Evolutionary conservation across 2,329 filamentous ascomycete genomes (phyloP).

Genomic region (Epichloe hybrida): DNA sequence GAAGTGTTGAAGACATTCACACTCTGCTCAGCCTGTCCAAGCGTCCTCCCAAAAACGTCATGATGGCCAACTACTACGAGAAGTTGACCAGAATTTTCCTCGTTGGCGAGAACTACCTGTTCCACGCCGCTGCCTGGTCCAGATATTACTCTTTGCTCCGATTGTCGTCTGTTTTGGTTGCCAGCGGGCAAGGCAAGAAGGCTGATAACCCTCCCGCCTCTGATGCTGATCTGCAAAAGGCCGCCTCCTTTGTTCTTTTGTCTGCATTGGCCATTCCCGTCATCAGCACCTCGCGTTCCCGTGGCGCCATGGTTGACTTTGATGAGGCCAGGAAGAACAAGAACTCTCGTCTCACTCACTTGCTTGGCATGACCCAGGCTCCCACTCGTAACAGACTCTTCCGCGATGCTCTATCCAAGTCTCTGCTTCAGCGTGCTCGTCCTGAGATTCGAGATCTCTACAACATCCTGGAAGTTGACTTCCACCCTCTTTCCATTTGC

Average conservation of each 20-base stretch:
- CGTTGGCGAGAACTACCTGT: constrained; percentile 97
- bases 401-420: constrained; percentile 91
- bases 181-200: constrained; percentile 78
- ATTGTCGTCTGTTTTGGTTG: constrained; percentile 72
- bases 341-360: constrained; percentile 91
- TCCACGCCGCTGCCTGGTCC: constrained; percentile 96
- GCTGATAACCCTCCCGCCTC: constrained; percentile 83
- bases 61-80: constrained; percentile 99
- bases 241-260: constrained; percentile 87
- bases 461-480: constrained; percentile 98
- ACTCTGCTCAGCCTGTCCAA: constrained; percentile 95
- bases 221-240: constrained; percentile 84
- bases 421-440: constrained; percentile 78
- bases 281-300: constrained; percentile 94
- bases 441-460: constrained; percentile 95
- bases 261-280: constrained; percentile 96
- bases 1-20: constrained; percentile 97
- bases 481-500: constrained; percentile 97
- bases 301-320: constrained; percentile 89
- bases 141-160: constrained; percentile 94
- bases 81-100: constrained; percentile 98
- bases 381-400: constrained; percentile 85
- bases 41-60: constrained; percentile 93
- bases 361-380: constrained; percentile 82
- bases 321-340: constrained; percentile 98